Percentiles rank a stretch among this genome's conserved stretches.
phyloP scores from a whole-genome alignment of 345 rosid genomes.

The Punica granatum region DNA sequence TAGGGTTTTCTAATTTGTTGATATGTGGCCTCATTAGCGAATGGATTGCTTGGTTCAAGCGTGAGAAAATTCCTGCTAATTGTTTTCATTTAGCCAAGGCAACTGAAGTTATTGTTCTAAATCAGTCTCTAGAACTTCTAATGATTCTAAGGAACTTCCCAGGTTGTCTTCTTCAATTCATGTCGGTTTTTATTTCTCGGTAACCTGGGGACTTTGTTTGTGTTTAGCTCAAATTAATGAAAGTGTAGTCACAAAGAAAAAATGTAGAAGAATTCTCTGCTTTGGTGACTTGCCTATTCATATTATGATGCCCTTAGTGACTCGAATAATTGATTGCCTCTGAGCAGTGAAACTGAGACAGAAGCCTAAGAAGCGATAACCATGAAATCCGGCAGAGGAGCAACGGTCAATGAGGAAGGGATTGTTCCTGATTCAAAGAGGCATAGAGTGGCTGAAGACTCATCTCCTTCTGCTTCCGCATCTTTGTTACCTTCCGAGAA shows the following conservation, averaged over 20 bases:
- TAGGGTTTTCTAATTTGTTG: not conserved
- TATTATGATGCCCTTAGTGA: not conserved
- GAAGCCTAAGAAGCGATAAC: too few species aligned
- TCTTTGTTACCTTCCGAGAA: slow-evolving; percentile 41
- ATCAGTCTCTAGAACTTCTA: not conserved
- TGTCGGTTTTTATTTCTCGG: too few species aligned
- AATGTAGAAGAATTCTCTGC: not conserved
- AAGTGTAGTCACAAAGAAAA: too few species aligned
- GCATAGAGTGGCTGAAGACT: slow-evolving; percentile 30
- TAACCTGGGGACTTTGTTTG: too few species aligned
- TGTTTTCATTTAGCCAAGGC: not conserved
- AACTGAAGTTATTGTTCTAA: not conserved
- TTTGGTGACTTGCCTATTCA: not conserved
- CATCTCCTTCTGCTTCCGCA: slow-evolving; percentile 21
- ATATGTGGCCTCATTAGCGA: not conserved
- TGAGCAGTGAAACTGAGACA: not conserved
- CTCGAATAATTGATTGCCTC: not conserved
- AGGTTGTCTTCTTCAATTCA: not conserved
- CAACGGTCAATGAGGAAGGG: slow-evolving; percentile 30
- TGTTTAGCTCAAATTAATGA: too few species aligned
- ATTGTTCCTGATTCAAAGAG: slow-evolving; percentile 27
- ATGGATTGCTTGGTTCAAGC: not conserved
- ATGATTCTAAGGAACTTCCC: not conserved
- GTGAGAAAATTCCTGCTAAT: not conserved
- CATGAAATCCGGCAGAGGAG: slow-evolving; percentile 3